Percentiles rank a stretch among this genome's conserved stretches.
Conservation (phyloP, 257 asterid genomes). For the Marsdenia floribunda region DNA sequence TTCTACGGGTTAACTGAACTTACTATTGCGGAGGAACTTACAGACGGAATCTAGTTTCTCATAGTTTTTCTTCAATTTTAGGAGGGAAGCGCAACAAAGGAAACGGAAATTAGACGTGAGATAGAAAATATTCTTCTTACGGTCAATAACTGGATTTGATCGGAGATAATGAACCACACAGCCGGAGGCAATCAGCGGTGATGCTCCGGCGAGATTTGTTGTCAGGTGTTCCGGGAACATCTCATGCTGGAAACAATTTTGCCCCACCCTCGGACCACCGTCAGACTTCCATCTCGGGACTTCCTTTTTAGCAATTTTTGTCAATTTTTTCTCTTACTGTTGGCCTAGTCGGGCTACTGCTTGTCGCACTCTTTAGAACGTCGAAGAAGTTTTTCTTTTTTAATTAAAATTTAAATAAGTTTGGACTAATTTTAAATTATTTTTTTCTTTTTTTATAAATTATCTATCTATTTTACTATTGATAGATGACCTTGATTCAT, state of each 20-base stretch:
- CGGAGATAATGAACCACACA: background rate
- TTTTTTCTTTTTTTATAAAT: too few species aligned
- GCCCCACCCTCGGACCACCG: background rate
- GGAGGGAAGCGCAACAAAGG: background rate
- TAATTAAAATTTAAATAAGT: too few species aligned
- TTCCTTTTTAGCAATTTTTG: background rate
- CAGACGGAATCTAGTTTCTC: background rate
- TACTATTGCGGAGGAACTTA: background rate
- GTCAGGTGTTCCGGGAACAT: conserved; percentile 1
- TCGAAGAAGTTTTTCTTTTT: too few species aligned
- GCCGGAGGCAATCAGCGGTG: conserved; percentile 12
- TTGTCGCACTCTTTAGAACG: too few species aligned
- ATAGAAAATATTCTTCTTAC: conserved; percentile 9
- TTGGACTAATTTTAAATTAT: too few species aligned
- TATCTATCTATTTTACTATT: too few species aligned
- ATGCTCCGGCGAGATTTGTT: conserved; percentile 11
- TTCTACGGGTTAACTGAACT: background rate
- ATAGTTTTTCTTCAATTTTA: background rate
- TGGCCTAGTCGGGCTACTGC: background rate
- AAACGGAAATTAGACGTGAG: background rate
- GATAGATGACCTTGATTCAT: too few species aligned
- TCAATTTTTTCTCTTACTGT: too few species aligned
- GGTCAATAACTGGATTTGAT: background rate
- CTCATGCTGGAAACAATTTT: background rate
- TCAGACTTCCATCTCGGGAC: background rate